These are phyloP conservation scores for Barnettozyma pratensis DNA, from an alignment of 805 yeast species.

Conservation along the genomic window DNA sequence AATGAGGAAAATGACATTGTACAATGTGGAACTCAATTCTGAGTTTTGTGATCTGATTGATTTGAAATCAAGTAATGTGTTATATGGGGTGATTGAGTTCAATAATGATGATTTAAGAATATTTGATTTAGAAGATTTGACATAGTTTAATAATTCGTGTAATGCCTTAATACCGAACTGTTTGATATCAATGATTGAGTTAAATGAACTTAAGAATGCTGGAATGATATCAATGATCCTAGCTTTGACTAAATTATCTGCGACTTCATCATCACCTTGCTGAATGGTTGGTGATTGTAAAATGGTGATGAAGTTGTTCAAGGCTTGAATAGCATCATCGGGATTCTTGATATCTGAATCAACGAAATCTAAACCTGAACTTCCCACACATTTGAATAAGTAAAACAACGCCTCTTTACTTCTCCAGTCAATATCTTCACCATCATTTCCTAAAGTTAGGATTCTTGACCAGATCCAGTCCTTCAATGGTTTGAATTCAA, in stretches of 20 bases:
- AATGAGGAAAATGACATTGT: slow-evolving; percentile 25
- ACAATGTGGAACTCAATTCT: slow-evolving; percentile 20
- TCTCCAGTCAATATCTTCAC: slow-evolving; percentile 30
- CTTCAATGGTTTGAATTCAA: slow-evolving; percentile 29
- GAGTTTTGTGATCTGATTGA: slow-evolving; percentile 14
- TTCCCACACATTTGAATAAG: slow-evolving; percentile 43
- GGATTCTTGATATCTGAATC: slow-evolving; percentile 33
- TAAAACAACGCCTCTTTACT: slow-evolving; percentile 43
- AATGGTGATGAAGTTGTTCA: neutral
- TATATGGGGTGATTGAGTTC: slow-evolving; percentile 50
- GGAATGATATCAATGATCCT: slow-evolving; percentile 53
- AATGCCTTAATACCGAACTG: slow-evolving; percentile 28
- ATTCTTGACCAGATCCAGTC: slow-evolving; percentile 1
- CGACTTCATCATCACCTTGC: neutral
- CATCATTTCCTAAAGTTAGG: neutral
- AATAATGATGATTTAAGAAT: slow-evolving; percentile 30
- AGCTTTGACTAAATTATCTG: slow-evolving; percentile 37
- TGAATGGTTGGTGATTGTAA: neutral
- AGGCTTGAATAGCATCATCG: slow-evolving; percentile 13
- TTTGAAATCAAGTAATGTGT: slow-evolving; percentile 29
- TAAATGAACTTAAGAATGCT: slow-evolving; percentile 49
- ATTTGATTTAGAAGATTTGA: slow-evolving; percentile 27
- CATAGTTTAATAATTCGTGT: slow-evolving; percentile 17
- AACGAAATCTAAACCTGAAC: slow-evolving; percentile 26
- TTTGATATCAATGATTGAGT: slow-evolving; percentile 27